Percentiles rank a stretch among this genome's conserved stretches.
phyloP scores from a whole-genome alignment of 1,139 yeast genomes.

The Diutina mesorugosa region DNA sequence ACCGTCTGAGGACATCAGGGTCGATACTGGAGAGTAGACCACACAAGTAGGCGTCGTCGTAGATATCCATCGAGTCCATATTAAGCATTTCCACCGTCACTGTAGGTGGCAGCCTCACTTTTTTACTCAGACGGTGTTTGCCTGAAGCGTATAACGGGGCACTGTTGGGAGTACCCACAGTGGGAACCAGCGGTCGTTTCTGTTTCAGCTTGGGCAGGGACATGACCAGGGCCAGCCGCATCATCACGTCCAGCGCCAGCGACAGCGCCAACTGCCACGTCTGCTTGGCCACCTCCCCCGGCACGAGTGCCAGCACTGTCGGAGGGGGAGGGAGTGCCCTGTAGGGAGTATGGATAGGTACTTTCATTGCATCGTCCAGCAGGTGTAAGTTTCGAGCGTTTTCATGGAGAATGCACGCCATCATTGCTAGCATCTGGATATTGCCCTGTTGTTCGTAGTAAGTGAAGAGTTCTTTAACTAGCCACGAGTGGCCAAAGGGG shows the following conservation, averaged over 20 bases:
- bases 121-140: neutral
- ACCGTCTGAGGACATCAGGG: constrained; percentile 30
- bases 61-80: constrained; percentile 41
- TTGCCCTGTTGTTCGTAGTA: constrained; percentile 57
- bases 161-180: neutral
- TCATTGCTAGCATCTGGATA: constrained; percentile 83
- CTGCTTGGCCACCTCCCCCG: neutral
- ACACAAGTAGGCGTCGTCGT: constrained; percentile 31
- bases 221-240: neutral
- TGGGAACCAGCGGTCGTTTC: neutral
- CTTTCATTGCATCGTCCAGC: constrained; percentile 4
- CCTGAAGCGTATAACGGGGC: neutral
- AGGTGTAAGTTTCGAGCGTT: neutral
- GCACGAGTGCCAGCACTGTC: neutral
- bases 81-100: constrained; percentile 44
- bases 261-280: neutral
- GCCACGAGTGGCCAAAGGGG: constrained; percentile 66
- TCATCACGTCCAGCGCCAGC: neutral
- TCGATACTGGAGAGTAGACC: constrained; percentile 37
- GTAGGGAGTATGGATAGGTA: constrained; percentile 40
- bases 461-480: constrained; percentile 48
- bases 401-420: constrained; percentile 48
- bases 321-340: constrained; percentile 8
- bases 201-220: neutral
- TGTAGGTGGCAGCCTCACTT: constrained; percentile 16